Conservation (phyloP, 2,329 filamentous ascomycete genomes). For the Fusarium sp. region DNA sequence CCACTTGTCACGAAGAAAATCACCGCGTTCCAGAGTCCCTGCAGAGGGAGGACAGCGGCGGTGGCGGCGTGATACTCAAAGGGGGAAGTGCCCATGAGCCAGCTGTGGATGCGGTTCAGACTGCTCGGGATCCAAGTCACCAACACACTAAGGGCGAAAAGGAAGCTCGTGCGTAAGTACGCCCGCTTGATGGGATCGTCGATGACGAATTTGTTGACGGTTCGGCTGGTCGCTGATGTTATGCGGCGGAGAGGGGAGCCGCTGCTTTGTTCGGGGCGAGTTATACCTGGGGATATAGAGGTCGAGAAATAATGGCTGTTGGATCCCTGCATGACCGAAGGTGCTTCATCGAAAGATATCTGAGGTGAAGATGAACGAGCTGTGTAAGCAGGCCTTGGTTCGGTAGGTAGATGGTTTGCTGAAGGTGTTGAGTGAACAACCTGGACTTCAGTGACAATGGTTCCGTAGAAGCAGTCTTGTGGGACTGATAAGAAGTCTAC, state of each 20-base stretch:
- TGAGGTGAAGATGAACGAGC: constrained; percentile 30
- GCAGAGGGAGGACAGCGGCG: constrained; percentile 79
- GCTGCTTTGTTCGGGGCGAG: constrained; percentile 1
- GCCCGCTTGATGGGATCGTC: constrained; percentile 71
- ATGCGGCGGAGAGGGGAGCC: constrained; percentile 38
- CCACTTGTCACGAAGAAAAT: constrained; percentile 80
- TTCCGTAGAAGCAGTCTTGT: constrained; percentile 60
- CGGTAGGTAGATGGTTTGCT: constrained; percentile 38
- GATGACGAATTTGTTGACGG: constrained; percentile 52
- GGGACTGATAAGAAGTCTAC: constrained; percentile 46
- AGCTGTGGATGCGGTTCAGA: constrained; percentile 79
- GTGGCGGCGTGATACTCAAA: constrained; percentile 78
- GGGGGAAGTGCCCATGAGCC: constrained; percentile 65
- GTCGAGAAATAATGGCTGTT: constrained; percentile 54
- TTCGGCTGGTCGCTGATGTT: constrained; percentile 50
- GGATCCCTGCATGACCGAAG: constrained; percentile 33
- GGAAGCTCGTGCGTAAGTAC: constrained; percentile 71
- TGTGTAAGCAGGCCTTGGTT: constrained; percentile 45
- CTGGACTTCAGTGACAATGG: constrained; percentile 67
- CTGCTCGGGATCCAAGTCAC: constrained; percentile 76
- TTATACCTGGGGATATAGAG: constrained; percentile 48
- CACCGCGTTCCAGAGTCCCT: constrained; percentile 84
- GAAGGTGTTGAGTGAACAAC: constrained; percentile 54
- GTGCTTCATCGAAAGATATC: constrained; percentile 44
- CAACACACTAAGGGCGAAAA: constrained; percentile 71